Base-by-base conservation (phyloP, 305 asterid genomes). In the Andrographis paniculata region DNA sequence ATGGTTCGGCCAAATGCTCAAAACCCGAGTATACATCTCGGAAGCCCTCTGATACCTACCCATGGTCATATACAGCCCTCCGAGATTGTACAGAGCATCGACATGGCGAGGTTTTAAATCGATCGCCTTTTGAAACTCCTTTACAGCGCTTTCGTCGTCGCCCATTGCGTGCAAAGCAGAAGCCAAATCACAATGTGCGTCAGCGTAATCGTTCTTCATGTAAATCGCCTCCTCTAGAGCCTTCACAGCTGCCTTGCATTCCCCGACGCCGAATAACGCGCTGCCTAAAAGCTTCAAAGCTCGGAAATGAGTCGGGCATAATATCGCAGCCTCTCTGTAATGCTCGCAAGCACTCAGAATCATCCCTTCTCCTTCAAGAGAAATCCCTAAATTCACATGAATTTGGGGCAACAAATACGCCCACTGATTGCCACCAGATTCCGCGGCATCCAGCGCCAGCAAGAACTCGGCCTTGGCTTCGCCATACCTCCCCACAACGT, bases 51-150 rank as follows among this genome's bases (percentile, higher is more conserved):
- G 99, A 43, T 80, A 91, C 59, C 99, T 75, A 15, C 95, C 96
- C 96, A 91, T 87, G 71, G 87, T 96, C 99, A 91, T 87, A 64
- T 87, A 87, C 11, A 91, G 71, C 31, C 95, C 96, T 24, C 99
- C 99, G 60, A 91, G 62, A 64, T 91, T 91, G 59, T 91, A 91
- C 47, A 91, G 48, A 31, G 99, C 95, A 62, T 91, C 99, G 2
- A 91, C 82, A 56, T 91, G 99, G 9, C 99, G 94, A 1, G 99
- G 99, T 61, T 81, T 91, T 48, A 89, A 71, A 70, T 89, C 98
- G 57, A 89, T 86, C 14, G 98, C 98, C 78, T 87, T 89, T 56
- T 89, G 95, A 60, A 89, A 89, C 80, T 85, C 96, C 78, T 89
- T 89, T 13, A 89, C 71, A 15, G 98, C 98, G 47, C 77, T 82